A percentile compares a stretch with the other conserved stretches of the same genome.
Evolutionary conservation across 1,284 basidiomycete species (phyloP).

Genomic region (Veloboletus limbatus): DNA sequence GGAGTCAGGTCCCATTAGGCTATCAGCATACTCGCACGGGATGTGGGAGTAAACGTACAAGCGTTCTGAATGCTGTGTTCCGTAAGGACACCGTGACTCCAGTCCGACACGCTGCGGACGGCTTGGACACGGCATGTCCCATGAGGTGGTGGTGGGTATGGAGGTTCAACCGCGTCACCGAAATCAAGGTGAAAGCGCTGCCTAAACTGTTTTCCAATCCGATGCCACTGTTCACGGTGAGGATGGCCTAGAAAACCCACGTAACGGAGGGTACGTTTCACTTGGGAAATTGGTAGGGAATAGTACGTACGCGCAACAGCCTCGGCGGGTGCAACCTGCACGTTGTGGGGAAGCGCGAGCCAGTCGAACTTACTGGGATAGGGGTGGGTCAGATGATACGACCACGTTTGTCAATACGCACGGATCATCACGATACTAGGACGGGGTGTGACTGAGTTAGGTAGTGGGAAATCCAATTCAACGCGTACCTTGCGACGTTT

Average conservation of each 20-base stretch:
- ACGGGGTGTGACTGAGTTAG: conserved; percentile 10
- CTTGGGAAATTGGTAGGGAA: not conserved
- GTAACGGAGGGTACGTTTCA: conserved; percentile 3
- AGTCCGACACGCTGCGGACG: conserved; percentile 82
- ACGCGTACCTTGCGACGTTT: conserved; percentile 67
- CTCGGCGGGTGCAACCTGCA: conserved; percentile 59
- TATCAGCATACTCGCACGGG: conserved; percentile 6
- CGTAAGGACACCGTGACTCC: conserved; percentile 86
- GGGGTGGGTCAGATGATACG: conserved; percentile 6
- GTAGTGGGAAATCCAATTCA: conserved; percentile 1
- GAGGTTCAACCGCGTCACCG: conserved; percentile 36
- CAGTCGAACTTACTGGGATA: conserved; percentile 55
- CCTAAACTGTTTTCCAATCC: conserved; percentile 57
- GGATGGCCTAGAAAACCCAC: conserved; percentile 56
- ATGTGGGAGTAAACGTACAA: conserved; percentile 49
- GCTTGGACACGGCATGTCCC: conserved; percentile 70
- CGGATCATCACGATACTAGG: conserved; percentile 52
- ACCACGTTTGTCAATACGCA: conserved; percentile 33
- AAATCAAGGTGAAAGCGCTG: conserved; percentile 50
- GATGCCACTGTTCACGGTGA: conserved; percentile 60
- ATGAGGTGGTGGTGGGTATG: conserved; percentile 43
- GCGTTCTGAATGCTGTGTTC: conserved; percentile 86
- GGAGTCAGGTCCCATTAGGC: not conserved
- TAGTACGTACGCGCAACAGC: conserved; percentile 52
- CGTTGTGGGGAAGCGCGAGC: conserved; percentile 82